Evolutionary conservation across 1,284 basidiomycete species (phyloP).

Genomic region (Rhodotorula sp.): DNA sequence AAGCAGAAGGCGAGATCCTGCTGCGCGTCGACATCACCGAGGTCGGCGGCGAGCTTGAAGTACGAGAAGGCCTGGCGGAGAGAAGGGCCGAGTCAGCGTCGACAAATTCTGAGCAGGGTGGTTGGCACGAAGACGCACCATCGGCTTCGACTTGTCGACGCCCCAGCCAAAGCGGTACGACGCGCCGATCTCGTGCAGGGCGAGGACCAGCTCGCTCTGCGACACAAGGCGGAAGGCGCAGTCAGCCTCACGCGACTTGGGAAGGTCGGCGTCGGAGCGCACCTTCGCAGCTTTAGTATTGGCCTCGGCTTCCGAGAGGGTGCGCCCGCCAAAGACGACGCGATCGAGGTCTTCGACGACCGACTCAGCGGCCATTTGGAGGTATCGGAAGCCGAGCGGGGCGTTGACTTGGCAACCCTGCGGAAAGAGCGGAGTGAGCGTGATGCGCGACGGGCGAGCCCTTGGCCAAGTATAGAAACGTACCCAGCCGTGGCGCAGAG

Average conservation of each 20-base stretch:
- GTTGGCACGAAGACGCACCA: conserved; percentile 53
- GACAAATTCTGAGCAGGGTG: not conserved
- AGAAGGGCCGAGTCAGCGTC: not conserved
- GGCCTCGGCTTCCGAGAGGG: conserved; percentile 49
- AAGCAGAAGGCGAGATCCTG: conserved; percentile 77
- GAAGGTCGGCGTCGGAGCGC: conserved; percentile 24
- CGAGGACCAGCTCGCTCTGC: conserved; percentile 76
- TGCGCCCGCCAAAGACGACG: conserved; percentile 53
- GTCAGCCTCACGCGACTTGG: not conserved
- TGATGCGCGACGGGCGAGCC: conserved; percentile 25
- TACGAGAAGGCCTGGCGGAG: conserved; percentile 54
- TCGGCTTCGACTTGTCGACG: conserved; percentile 77
- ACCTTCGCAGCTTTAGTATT: conserved; percentile 56
- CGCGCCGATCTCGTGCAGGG: conserved; percentile 88
- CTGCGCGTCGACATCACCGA: conserved; percentile 85
- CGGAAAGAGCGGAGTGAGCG: not conserved
- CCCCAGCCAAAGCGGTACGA: conserved; percentile 93
- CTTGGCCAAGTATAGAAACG: not conserved
- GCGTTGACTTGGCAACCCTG: conserved; percentile 59
- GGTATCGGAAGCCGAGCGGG: conserved; percentile 74
- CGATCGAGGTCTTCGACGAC: conserved; percentile 74
- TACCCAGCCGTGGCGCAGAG: conserved; percentile 85
- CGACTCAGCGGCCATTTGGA: conserved; percentile 74
- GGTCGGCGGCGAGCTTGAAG: conserved; percentile 74
- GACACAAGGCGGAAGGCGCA: conserved; percentile 11